phyloP scores from a whole-genome alignment of 345 rosid species.

The Lenwebbia sp. region DNA sequence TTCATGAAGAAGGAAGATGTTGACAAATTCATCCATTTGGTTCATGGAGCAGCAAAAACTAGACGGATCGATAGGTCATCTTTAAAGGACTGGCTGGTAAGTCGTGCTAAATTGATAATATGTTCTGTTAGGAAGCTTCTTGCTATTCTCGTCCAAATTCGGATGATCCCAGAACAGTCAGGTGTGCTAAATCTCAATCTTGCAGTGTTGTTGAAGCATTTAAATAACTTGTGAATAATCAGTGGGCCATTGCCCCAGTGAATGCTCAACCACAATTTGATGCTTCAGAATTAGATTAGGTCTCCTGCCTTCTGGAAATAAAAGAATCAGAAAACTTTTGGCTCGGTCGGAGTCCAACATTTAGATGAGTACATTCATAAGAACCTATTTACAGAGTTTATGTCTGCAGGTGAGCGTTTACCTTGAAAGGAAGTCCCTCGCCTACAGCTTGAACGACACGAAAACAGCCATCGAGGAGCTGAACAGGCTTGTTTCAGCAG shows the following conservation, averaged over 20 bases:
- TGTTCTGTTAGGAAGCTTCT: not conserved
- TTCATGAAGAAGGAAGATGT: constrained; percentile 56
- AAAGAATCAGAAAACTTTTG: not conserved
- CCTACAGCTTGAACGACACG: constrained; percentile 48
- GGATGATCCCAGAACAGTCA: not conserved
- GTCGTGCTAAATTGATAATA: not conserved
- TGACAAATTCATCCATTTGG: constrained; percentile 33
- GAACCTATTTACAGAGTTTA: not conserved
- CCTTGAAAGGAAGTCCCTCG: constrained; percentile 46
- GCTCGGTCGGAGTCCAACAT: not conserved
- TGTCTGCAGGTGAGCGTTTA: constrained; percentile 43
- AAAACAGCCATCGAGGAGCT: constrained; percentile 77
- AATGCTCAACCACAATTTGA: not conserved
- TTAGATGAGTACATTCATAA: not conserved
- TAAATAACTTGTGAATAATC: not conserved
- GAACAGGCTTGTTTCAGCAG: constrained; percentile 37
- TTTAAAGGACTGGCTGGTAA: constrained; percentile 60
- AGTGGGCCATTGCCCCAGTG: not conserved
- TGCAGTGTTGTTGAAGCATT: not conserved
- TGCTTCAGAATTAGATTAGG: not conserved
- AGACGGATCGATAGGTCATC: constrained; percentile 43
- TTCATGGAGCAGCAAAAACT: constrained; percentile 44
- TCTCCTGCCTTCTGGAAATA: not conserved
- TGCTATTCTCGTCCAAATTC: not conserved
- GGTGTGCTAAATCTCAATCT: not conserved